phyloP scores from a whole-genome alignment of 768 basidiomycete species.

The Candolleomyces efflorescens region DNA sequence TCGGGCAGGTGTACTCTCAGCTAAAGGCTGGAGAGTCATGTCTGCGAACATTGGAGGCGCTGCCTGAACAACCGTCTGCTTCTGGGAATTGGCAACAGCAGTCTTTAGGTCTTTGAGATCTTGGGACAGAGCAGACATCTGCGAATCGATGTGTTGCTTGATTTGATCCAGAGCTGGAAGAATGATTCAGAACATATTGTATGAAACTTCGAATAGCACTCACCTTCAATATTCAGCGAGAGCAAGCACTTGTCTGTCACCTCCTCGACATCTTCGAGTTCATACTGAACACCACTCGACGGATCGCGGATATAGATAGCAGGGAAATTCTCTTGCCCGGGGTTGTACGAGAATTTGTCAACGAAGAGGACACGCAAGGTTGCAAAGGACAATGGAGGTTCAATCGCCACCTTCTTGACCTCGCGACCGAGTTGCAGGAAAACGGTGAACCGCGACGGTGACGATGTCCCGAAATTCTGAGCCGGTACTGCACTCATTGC shows the following conservation, averaged over 20 bases:
- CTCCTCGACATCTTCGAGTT: slow-evolving; percentile 92
- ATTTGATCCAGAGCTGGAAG: slow-evolving; percentile 90
- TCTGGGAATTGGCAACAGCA: slow-evolving; percentile 50
- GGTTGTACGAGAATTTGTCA: slow-evolving; percentile 92
- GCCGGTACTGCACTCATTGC: slow-evolving; percentile 24
- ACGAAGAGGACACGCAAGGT: slow-evolving; percentile 85
- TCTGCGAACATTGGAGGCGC: slow-evolving; percentile 29
- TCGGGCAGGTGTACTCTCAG: slow-evolving; percentile 63
- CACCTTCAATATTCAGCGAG: slow-evolving; percentile 95
- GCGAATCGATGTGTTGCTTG: slow-evolving; percentile 94
- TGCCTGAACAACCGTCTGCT: slow-evolving; percentile 35
- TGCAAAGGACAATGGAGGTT: slow-evolving; percentile 65
- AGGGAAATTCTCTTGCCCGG: slow-evolving; percentile 90
- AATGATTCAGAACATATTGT: slow-evolving; percentile 6
- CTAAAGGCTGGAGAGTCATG: slow-evolving; percentile 51
- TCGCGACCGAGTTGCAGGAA: slow-evolving; percentile 89
- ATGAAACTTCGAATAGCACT: slow-evolving; percentile 31
- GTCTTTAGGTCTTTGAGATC: slow-evolving; percentile 88
- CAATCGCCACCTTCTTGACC: slow-evolving; percentile 81
- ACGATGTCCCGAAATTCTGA: slow-evolving; percentile 12
- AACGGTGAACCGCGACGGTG: slow-evolving; percentile 52
- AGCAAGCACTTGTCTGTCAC: slow-evolving; percentile 84
- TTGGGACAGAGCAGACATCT: slow-evolving; percentile 78
- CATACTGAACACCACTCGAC: slow-evolving; percentile 89
- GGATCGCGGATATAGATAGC: slow-evolving; percentile 95